phyloP scores from a whole-genome alignment of 768 basidiomycete genomes.

The Calocybe indica region DNA sequence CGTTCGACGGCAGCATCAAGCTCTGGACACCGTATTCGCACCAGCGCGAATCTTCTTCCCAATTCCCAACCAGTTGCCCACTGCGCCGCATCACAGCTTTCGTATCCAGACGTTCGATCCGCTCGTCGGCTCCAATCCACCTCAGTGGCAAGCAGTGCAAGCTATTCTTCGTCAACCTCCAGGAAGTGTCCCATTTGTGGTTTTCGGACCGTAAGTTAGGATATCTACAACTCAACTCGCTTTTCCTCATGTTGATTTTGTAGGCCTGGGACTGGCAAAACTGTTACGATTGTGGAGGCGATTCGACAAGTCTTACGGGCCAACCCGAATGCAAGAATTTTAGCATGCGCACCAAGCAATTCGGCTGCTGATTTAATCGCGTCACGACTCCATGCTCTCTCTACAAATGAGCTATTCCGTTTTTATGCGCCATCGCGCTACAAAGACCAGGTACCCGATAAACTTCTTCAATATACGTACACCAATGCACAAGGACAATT shows the following conservation, averaged over 20 bases:
- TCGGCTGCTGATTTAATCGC: slow-evolving; percentile 61
- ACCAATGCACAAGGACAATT: slow-evolving; percentile 26
- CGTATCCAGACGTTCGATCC: slow-evolving; percentile 29
- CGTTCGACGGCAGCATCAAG: slow-evolving; percentile 54
- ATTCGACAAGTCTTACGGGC: slow-evolving; percentile 43
- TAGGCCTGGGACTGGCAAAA: slow-evolving; percentile 65
- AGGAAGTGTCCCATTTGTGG: slow-evolving; percentile 48
- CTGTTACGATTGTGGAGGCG: slow-evolving; percentile 55
- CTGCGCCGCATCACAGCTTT: slow-evolving; percentile 3
- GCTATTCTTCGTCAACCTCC: slow-evolving; percentile 36
- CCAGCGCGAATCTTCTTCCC: slow-evolving; percentile 51
- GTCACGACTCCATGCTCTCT: slow-evolving; percentile 29
- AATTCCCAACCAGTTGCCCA: slow-evolving; percentile 17
- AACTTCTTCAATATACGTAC: slow-evolving; percentile 31
- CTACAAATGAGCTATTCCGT: slow-evolving; percentile 40
- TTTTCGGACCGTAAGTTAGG: slow-evolving; percentile 57
- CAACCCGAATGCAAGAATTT: slow-evolving; percentile 35
- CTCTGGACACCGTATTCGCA: slow-evolving; percentile 38
- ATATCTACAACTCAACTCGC: not conserved
- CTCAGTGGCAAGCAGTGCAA: slow-evolving; percentile 43
- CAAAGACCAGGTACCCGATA: slow-evolving; percentile 38
- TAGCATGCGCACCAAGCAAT: slow-evolving; percentile 62
- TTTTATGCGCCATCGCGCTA: slow-evolving; percentile 48
- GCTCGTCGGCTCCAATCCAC: slow-evolving; percentile 36
- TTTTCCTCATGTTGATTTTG: not conserved